Evolutionary conservation across 176 grass and related monocot genomes (phyloP), one percentile per base, ranked within the genome.

Genomic region (Phoenix roebelenii): DNA sequence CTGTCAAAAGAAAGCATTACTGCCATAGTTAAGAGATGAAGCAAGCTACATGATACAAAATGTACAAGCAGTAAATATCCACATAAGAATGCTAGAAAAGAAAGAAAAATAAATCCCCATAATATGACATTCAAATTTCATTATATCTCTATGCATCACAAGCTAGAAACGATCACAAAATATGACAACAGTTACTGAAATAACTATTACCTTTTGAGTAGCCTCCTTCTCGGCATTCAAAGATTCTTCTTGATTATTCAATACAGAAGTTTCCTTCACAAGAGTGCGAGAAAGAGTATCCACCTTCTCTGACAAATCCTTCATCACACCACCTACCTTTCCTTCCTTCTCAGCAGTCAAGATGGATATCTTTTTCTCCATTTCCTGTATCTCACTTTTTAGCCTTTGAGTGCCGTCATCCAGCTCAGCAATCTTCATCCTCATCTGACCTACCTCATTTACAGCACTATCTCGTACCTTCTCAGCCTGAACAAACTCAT

Each of bases 201-300:
- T 25, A 69, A 26, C 56, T 29, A 62, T 60, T 57, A 98, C 93
- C 93, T 88, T 98, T 50, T 83, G 64, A 64, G 52, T 63, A 18
- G 59, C 75, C 29, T 67, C 83, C 66, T 89, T 73, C 76, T 98
- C 93, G 26, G 83, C 73, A 24, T 67, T 82, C 18, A 98, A 65
- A 39, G 63, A 83, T 68, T 98, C 93, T 71, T 88, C 84, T 70
- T 85, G 76, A 69, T 98, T 88, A 54, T 72, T 75, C 87, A 98
- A 75, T 57, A 91, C 67, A 58, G 93, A 92, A 75, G 87, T 80
- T 75, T 98, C 87, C 79, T 98, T 98, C 28, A 98, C 85, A 64
- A 98, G 87, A 28, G 51, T 62, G 51, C 80, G 88, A 24, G 84
- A 87, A 68, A 98, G 61, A 57, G 60, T 60, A 64, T 98, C 93